Conservation (phyloP, 768 basidiomycete species). For the Amanita exitialis region DNA sequence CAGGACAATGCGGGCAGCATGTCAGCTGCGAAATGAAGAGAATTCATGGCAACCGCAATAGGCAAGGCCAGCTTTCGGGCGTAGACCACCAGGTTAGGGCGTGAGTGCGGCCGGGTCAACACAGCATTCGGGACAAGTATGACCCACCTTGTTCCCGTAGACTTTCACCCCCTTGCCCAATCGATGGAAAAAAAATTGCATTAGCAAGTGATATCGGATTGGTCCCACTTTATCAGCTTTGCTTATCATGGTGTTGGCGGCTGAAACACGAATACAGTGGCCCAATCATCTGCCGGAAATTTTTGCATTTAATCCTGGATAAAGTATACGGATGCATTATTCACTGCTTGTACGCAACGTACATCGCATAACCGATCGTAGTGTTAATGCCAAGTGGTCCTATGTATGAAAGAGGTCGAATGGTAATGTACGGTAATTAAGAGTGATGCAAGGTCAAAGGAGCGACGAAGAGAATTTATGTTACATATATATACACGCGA, state of each 20-base stretch:
- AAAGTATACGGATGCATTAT: not conserved
- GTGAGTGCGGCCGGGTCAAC: not conserved
- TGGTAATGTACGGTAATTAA: conserved; percentile 8
- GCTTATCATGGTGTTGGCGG: not conserved
- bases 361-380: conserved; percentile 3
- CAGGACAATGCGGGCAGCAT: not conserved
- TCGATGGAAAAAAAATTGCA: not conserved
- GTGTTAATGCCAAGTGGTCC: conserved; percentile 1
- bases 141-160: conserved; percentile 2
- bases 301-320: not conserved
- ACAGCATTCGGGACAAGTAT: conserved; percentile 2
- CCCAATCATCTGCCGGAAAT: not conserved
- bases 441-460: conserved; percentile 1
- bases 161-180: not conserved
- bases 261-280: not conserved
- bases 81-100: not conserved
- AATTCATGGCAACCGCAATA: not conserved
- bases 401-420: not conserved
- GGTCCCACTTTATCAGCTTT: not conserved
- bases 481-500: conserved; percentile 8
- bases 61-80: not conserved
- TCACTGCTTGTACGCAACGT: conserved; percentile 2
- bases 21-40: not conserved
- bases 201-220: not conserved
- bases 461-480: not conserved